A percentile compares a stretch with the other conserved stretches of the same genome.
Conservation (phyloP, 257 asterid genomes). For the Mitragyna speciosa region DNA sequence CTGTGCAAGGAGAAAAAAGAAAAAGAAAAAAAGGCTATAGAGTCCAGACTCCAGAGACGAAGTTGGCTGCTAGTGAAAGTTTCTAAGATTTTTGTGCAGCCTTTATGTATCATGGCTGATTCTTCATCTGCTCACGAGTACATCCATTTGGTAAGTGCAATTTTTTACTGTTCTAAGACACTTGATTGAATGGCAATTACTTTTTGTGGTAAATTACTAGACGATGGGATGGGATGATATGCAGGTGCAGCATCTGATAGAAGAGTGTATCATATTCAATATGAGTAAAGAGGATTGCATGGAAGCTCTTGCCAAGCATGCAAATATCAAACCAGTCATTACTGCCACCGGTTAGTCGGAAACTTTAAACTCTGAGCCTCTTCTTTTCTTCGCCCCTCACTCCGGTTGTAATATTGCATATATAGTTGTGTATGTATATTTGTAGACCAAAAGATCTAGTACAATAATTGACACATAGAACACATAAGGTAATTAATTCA, state of each 20-base stretch:
- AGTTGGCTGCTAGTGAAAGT: background rate
- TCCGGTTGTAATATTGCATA: background rate
- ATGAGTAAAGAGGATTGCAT: constrained; percentile 57
- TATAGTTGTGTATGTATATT: background rate
- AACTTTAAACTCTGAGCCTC: background rate
- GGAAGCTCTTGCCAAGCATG: constrained; percentile 56
- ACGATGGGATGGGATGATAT: background rate
- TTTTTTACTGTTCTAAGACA: background rate
- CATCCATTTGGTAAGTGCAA: constrained; percentile 58
- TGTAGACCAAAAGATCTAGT: background rate
- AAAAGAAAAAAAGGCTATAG: no score
- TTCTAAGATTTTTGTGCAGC: background rate
- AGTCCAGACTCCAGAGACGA: background rate
- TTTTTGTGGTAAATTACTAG: background rate
- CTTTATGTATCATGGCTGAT: constrained; percentile 54
- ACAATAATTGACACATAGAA: no score
- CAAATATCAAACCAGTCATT: constrained; percentile 47
- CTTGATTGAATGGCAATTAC: background rate
- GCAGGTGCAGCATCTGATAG: constrained; percentile 52
- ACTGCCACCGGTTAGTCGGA: constrained; percentile 45
- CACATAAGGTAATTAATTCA: no score
- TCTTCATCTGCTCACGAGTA: constrained; percentile 58
- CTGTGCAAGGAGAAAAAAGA: no score
- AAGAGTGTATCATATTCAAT: constrained; percentile 44
- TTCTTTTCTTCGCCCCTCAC: background rate